Evolutionary conservation across 805 yeast genomes (phyloP), one percentile per base, ranked within the genome.

Genomic region (Ogataea nonfermentans): DNA sequence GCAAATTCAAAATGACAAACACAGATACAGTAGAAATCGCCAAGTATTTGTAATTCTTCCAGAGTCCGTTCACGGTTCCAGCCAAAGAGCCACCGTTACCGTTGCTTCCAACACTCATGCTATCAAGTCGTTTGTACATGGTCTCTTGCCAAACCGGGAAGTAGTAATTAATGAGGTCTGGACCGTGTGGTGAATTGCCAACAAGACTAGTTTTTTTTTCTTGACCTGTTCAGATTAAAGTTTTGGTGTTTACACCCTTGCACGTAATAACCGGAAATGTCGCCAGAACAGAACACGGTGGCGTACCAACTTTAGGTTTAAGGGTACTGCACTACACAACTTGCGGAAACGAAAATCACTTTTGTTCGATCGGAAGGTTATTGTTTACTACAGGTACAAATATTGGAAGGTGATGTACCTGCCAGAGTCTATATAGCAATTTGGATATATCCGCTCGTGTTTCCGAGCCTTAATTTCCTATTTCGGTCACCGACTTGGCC

Each of bases 1-100:
- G 17, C 24, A 53, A 17, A 24, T 52, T 52, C 35, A 53, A 32
- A n/a, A 53, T 46, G 15, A 51, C 11, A 28, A 53, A 48, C 36
- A 52, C 49, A 9, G 56, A 49, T 9, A 41, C 29, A 5, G 55
- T 30, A 13, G 56, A 51, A 12, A 53, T 39, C 15, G 48, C 43
- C 11, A 52, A 25, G 29, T 51, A 53, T 37, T 52, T 51, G 37
- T 53, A 53, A 29, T 42, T 49, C 27, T 44, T 53, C 55, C 55
- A 53, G 9, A 51, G 13, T 29, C 43, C 46, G 20, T 33, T 27
- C 4, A 33, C 31, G 17, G 36, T 23, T 13, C 33, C 36, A 20
- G 37, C 32, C n/a, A 39, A 16, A 7, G 46, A 31, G 32, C 29
- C 26, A 20, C 29, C 24, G 29, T 14, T 24, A 25, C 41, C 27